Percentiles rank a stretch among this genome's conserved stretches.
Evolutionary conservation across 768 basidiomycete genomes (phyloP).

Genomic region (Hypholoma fasciculare): DNA sequence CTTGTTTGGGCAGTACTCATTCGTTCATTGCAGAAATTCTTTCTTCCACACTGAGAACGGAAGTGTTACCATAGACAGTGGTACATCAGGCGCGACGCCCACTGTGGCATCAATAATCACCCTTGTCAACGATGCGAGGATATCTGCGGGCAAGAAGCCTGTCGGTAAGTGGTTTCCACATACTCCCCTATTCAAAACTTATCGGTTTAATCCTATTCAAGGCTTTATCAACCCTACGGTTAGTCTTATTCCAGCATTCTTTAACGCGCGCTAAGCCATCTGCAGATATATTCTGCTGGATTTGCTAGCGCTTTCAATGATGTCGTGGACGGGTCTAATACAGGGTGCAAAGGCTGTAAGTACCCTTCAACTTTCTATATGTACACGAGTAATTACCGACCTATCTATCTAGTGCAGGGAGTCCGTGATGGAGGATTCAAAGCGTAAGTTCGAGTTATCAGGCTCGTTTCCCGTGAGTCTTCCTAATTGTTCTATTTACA

Average conservation of each 20-base stretch:
- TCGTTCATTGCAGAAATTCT: slow-evolving; percentile 6
- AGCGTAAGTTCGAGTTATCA: slow-evolving; percentile 25
- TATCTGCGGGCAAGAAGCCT: slow-evolving; percentile 38
- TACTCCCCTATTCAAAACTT: background rate
- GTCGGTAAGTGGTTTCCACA: slow-evolving; percentile 31
- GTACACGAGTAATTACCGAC: background rate
- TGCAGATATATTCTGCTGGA: slow-evolving; percentile 21
- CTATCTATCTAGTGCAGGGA: slow-evolving; percentile 29
- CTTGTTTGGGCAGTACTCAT: background rate
- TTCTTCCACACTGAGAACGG: slow-evolving; percentile 17
- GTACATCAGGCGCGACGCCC: slow-evolving; percentile 43
- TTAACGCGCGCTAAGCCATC: slow-evolving; percentile 16
- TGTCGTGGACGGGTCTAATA: slow-evolving; percentile 37
- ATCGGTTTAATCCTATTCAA: slow-evolving; percentile 3
- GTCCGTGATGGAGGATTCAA: slow-evolving; percentile 31
- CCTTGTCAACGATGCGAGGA: slow-evolving; percentile 51
- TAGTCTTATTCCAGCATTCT: slow-evolving; percentile 2
- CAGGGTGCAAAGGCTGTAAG: slow-evolving; percentile 44
- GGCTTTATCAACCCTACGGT: slow-evolving; percentile 47
- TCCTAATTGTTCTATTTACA: slow-evolving; percentile 6
- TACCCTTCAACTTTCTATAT: background rate
- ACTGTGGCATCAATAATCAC: slow-evolving; percentile 43
- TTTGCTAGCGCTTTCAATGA: slow-evolving; percentile 40
- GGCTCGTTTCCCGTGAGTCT: background rate
- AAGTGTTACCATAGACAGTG: slow-evolving; percentile 27